Base-by-base conservation (phyloP, 1,139 yeast genomes). In the Suhomyces maxii region DNA sequence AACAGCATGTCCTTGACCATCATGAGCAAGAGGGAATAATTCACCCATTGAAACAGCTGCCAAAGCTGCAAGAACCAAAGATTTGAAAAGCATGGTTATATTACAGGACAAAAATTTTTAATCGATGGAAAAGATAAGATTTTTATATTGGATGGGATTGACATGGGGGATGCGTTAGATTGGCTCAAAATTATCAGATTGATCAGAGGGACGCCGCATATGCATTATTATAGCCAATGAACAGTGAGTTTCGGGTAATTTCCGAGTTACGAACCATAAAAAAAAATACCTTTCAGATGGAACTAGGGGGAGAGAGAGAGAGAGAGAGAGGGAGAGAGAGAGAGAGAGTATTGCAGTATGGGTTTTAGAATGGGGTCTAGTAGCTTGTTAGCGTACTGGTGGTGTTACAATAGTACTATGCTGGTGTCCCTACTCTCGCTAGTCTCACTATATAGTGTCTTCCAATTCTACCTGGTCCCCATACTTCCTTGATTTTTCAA, bases 1-100 rank as follows among this genome's bases (percentile, higher is more conserved):
- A 34, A 54, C 49, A 30, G 57, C 57, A 33, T 30, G 48, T 18
- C 57, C 57, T 6, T 45, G 37, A 8, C 42, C 51, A 26, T 54
- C 52, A 36, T 45, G 56, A 39, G 47, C 50, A 23, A 54, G 42
- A 12, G 47, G 36, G 40, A 54, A 54, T n/a, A 47, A 51, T 32
- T 43, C 39, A 28, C 46, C 46, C 32, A 43, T 34, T 11, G 54
- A 40, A 26, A 45, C 39, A 7, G 52, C 48, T 6, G 53, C 50
- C n/a, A 46, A 45, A n/a, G 51, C 39, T 9, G 48, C 41, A 12
- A 49, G 36, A 5, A 40, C 10, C 26, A 54, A 44, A 26, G 48
- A 41, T 40, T 41, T 52, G 38, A 53, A 39, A 34, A 54, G 53
- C 57, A 54, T 54, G 31, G n/a, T 11, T 9, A 28, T 14, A 4